phyloP scores from a whole-genome alignment of 257 asterid genomes.

The Solanum peruvianum region DNA sequence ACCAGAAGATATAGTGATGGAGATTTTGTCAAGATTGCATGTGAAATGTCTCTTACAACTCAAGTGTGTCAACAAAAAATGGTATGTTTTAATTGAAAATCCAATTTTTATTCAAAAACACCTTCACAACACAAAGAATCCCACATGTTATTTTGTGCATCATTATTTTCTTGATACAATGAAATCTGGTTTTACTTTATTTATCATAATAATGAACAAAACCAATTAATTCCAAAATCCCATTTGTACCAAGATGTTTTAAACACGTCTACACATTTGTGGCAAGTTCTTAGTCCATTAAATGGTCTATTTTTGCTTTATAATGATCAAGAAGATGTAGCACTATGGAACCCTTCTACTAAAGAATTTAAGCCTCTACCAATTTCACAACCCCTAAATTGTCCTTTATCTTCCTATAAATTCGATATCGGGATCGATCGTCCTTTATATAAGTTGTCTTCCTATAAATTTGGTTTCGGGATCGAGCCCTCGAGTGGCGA shows the following conservation, averaged over 20 bases:
- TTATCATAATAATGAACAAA: background rate
- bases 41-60: constrained; percentile 20
- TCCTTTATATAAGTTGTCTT: constrained; percentile 3
- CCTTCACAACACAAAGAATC: background rate
- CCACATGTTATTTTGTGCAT: constrained; percentile 19
- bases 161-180: constrained; percentile 8
- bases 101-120: constrained; percentile 19
- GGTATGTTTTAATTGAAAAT: constrained; percentile 29
- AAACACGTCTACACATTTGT: constrained; percentile 1
- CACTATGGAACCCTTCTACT: constrained; percentile 30
- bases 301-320: constrained; percentile 26
- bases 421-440: constrained; percentile 29
- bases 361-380: constrained; percentile 34
- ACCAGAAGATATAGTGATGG: constrained; percentile 20
- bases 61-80: constrained; percentile 26
- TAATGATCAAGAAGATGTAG: constrained; percentile 3
- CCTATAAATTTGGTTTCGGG: constrained; percentile 28
- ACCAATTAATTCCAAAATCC: background rate
- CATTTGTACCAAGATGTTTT: constrained; percentile 1
- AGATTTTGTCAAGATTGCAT: constrained; percentile 21
- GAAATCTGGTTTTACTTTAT: constrained; percentile 14
- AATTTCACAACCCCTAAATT: background rate
- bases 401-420: constrained; percentile 5
- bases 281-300: constrained; percentile 24
- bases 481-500: constrained; percentile 16